These are phyloP conservation scores for Colletotrichum echinochloae DNA, from an alignment of 2,329 filamentous ascomycete species.

Conservation along the genomic window DNA sequence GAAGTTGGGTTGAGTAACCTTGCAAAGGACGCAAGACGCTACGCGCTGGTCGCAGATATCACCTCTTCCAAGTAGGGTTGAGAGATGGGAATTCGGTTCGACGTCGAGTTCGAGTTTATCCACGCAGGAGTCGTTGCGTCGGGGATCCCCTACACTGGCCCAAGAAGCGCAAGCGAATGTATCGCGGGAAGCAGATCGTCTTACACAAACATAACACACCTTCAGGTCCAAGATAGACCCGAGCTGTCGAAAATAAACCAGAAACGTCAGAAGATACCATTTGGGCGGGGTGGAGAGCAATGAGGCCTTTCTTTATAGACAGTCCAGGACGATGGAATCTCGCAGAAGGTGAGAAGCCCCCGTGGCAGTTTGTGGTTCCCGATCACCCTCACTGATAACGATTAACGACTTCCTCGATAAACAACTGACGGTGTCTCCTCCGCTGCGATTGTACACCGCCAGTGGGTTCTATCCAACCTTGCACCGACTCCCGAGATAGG, in stretches of 20 bases:
- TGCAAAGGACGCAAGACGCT: not conserved
- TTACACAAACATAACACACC: not conserved
- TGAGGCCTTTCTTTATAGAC: conserved; percentile 24
- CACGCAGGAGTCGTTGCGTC: not conserved
- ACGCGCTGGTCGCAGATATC: not conserved
- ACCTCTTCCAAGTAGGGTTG: not conserved
- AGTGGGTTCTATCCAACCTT: conserved; percentile 25
- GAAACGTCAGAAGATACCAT: not conserved
- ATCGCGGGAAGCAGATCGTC: not conserved
- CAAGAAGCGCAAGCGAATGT: too few species aligned
- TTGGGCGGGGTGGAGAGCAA: not conserved
- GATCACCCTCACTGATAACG: conserved; percentile 35
- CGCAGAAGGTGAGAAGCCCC: conserved; percentile 12
- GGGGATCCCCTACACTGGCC: not conserved
- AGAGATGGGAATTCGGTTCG: not conserved
- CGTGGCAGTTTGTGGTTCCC: conserved; percentile 2
- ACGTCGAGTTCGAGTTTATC: not conserved
- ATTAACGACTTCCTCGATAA: conserved; percentile 34
- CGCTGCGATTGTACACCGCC: conserved; percentile 31
- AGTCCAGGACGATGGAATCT: conserved; percentile 20
- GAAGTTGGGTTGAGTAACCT: conserved; percentile 14
- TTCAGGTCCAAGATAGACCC: not conserved
- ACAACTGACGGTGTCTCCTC: conserved; percentile 4
- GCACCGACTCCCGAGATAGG: conserved; percentile 38
- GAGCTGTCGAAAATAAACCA: not conserved